Evolutionary conservation across 345 rosid species (phyloP).

Genomic region (Erucastrum elatum): DNA sequence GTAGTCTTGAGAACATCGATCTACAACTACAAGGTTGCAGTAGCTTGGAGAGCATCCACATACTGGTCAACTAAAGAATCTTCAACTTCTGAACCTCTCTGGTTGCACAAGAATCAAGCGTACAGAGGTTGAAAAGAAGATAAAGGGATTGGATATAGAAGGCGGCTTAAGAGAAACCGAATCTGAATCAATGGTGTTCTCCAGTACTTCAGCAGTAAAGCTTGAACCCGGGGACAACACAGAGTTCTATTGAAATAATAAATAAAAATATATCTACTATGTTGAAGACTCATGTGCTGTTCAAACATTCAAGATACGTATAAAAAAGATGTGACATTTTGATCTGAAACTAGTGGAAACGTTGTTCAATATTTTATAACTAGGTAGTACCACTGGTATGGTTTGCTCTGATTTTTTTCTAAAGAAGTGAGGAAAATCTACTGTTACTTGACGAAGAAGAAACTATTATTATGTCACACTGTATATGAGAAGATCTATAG

Average conservation of each 20-base stretch:
- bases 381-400: too few species aligned
- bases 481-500: not conserved
- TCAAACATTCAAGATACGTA: not conserved
- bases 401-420: too few species aligned
- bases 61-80: constrained; percentile 3
- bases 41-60: constrained; percentile 13
- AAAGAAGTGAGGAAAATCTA: not conserved
- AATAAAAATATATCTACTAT: not conserved
- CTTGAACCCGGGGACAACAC: not conserved
- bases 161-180: constrained; percentile 18
- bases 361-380: not conserved
- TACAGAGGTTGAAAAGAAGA: not conserved
- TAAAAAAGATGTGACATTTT: not conserved
- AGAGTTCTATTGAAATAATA: not conserved
- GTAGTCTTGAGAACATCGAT: constrained; percentile 10
- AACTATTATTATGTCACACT: not conserved
- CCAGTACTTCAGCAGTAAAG: not conserved
- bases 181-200: constrained; percentile 21
- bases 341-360: not conserved
- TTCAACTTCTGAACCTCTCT: constrained; percentile 14
- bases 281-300: not conserved
- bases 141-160: constrained; percentile 4
- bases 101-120: not conserved
- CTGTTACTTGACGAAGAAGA: not conserved
- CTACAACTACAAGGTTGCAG: constrained; percentile 16